Percentiles rank a stretch among this genome's conserved stretches.
These are phyloP conservation scores for Pythium chondricola DNA, from an alignment of 352 stramenopile species.

Conservation along the genomic window DNA sequence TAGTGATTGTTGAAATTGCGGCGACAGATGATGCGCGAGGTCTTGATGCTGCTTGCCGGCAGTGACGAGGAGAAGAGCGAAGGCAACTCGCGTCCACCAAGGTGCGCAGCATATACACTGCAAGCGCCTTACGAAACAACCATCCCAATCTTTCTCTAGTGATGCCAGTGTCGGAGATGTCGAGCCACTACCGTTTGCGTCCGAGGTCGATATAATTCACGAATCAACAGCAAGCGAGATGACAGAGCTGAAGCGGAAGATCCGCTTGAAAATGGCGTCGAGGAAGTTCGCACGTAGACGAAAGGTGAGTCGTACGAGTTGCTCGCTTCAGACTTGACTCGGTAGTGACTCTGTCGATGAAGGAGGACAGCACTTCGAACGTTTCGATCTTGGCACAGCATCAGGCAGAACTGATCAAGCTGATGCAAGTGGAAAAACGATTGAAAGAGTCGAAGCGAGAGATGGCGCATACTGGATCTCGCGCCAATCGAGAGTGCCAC, in stretches of 20 bases:
- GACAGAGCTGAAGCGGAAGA: slow-evolving; percentile 9
- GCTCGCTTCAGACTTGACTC: not conserved
- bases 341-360: not conserved
- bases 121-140: too few relatives aligned
- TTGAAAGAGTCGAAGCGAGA: too few relatives aligned
- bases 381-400: not conserved
- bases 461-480: too few relatives aligned
- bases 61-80: too few relatives aligned
- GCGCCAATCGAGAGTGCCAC: not conserved
- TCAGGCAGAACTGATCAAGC: slow-evolving; percentile 5
- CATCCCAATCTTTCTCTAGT: too few relatives aligned
- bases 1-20: too few relatives aligned
- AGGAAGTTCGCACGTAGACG: slow-evolving; percentile 8
- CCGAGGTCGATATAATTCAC: not conserved
- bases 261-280: slow-evolving; percentile 11
- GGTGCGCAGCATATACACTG: too few relatives aligned
- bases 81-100: too few relatives aligned
- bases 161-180: not conserved
- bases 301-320: slow-evolving; percentile 7
- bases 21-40: too few relatives aligned
- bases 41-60: too few relatives aligned
- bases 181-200: slow-evolving; percentile 14
- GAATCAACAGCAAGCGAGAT: slow-evolving; percentile 3
- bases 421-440: not conserved
- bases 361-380: not conserved